A percentile compares a stretch with the other conserved stretches of the same genome.
Evolutionary conservation across 176 grass and related monocot species (phyloP).

Genomic region (Zoysia pacifica): DNA sequence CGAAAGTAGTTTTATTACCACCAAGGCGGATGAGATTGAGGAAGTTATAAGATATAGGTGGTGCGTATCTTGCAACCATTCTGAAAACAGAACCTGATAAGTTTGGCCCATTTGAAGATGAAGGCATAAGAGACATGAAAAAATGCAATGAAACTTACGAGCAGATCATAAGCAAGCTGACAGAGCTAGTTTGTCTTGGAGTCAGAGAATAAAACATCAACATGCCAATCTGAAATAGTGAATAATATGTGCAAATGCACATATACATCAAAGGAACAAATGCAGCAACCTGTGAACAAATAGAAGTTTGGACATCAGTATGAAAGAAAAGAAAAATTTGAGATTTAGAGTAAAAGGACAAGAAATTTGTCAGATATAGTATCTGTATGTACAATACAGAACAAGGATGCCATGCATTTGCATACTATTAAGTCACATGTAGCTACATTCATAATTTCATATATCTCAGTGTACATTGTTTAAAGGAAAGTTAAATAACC

Average conservation of each 20-base stretch:
- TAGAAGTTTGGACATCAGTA: conserved; percentile 6
- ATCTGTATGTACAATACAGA: too few relatives aligned
- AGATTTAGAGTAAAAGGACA: neutral
- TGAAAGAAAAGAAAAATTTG: neutral
- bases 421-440: neutral
- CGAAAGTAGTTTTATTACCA: conserved; percentile 91
- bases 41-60: conserved; percentile 99
- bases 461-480: conserved; percentile 6
- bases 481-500: conserved; percentile 11
- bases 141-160: conserved; percentile 72
- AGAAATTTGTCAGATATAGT: neutral
- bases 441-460: too few relatives aligned
- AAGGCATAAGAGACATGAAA: conserved; percentile 32
- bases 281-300: conserved; percentile 81
- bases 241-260: conserved; percentile 99
- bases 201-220: conserved; percentile 99
- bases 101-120: conserved; percentile 21
- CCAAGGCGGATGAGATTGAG: conserved; percentile 97
- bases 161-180: conserved; percentile 99
- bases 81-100: conserved; percentile 63
- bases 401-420: neutral
- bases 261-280: conserved; percentile 98
- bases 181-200: conserved; percentile 91
- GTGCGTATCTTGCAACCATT: conserved; percentile 99
- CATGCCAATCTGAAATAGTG: conserved; percentile 98